A percentile compares a stretch with the other conserved stretches of the same genome.
Conservation (phyloP, 768 basidiomycete species). For the Infundibulicybe gibba region DNA sequence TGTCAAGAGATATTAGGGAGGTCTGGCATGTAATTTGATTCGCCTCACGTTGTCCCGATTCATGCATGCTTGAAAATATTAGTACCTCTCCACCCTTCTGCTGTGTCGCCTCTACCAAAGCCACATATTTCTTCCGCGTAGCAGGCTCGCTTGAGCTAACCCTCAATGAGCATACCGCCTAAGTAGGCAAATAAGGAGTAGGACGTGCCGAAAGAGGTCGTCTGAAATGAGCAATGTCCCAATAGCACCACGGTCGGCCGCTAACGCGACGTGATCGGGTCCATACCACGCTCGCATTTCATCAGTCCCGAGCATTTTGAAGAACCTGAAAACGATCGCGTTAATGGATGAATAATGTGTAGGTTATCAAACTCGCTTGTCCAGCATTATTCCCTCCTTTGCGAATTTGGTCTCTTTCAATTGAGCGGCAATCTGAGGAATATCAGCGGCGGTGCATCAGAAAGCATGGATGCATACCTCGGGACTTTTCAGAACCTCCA, state of each 20-base stretch:
- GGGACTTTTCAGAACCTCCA: conserved; percentile 92
- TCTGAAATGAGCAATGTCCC: conserved; percentile 95
- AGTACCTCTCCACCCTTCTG: conserved; percentile 89
- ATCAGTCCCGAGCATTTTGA: conserved; percentile 94
- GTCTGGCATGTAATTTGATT: background rate
- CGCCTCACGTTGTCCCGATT: conserved; percentile 90
- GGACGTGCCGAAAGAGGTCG: conserved; percentile 78
- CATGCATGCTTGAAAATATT: conserved; percentile 99
- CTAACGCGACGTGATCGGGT: conserved; percentile 88
- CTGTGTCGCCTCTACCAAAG: conserved; percentile 84
- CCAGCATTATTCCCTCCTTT: conserved; percentile 85
- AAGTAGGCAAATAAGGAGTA: background rate
- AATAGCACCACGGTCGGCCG: conserved; percentile 90
- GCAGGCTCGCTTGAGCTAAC: conserved; percentile 75
- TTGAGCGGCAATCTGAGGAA: conserved; percentile 60
- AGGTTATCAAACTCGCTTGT: conserved; percentile 51
- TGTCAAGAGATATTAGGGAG: conserved; percentile 22
- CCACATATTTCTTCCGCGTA: conserved; percentile 80
- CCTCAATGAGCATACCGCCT: background rate
- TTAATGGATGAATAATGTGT: background rate
- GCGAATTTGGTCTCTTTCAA: conserved; percentile 97
- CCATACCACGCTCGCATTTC: conserved; percentile 99
- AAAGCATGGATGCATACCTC: conserved; percentile 55
- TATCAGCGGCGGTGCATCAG: background rate
- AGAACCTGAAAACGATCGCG: conserved; percentile 61